A percentile compares a stretch with the other conserved stretches of the same genome.
Evolutionary conservation across 139 green algal species (phyloP).

Genomic region (Haematococcus sp.): DNA sequence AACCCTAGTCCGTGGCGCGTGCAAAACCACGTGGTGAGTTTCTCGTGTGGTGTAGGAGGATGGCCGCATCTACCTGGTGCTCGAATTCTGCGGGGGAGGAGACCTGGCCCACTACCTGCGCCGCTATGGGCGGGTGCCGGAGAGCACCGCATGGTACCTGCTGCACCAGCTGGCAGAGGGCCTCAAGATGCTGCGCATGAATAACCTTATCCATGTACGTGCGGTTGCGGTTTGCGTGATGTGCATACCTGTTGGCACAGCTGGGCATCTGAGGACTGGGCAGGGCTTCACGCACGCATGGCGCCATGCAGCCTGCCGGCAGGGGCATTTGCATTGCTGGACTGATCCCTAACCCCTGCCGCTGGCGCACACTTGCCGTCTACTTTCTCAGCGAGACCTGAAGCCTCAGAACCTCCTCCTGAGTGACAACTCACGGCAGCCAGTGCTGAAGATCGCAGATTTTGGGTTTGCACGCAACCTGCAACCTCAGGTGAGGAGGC

Average conservation of each 20-base stretch:
- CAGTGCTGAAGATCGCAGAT: slow-evolving; percentile 94
- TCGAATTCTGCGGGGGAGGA: slow-evolving; percentile 92
- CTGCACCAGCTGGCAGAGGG: slow-evolving; percentile 85
- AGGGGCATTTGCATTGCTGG: no score
- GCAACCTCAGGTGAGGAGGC: slow-evolving; percentile 59
- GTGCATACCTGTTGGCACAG: not conserved
- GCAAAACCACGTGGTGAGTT: not conserved
- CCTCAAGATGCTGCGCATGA: slow-evolving; percentile 75
- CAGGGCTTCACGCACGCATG: not conserved
- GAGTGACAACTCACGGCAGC: slow-evolving; percentile 31
- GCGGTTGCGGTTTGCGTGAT: not conserved
- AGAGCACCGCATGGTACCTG: slow-evolving; percentile 70
- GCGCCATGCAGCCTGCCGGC: no score
- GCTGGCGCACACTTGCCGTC: no score
- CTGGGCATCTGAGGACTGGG: no score
- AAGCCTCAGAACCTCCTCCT: slow-evolving; percentile 98
- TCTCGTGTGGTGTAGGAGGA: slow-evolving; percentile 34
- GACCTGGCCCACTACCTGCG: slow-evolving; percentile 84
- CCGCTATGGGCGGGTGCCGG: slow-evolving; percentile 48
- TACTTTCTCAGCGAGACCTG: slow-evolving; percentile 80
- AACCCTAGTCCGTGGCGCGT: not conserved
- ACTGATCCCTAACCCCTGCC: no score
- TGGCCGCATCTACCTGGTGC: slow-evolving; percentile 78
- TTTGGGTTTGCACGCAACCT: slow-evolving; percentile 96
- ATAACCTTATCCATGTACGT: slow-evolving; percentile 88